phyloP scores from a whole-genome alignment of 208 protist genomes.

The Leishmania arabica region DNA sequence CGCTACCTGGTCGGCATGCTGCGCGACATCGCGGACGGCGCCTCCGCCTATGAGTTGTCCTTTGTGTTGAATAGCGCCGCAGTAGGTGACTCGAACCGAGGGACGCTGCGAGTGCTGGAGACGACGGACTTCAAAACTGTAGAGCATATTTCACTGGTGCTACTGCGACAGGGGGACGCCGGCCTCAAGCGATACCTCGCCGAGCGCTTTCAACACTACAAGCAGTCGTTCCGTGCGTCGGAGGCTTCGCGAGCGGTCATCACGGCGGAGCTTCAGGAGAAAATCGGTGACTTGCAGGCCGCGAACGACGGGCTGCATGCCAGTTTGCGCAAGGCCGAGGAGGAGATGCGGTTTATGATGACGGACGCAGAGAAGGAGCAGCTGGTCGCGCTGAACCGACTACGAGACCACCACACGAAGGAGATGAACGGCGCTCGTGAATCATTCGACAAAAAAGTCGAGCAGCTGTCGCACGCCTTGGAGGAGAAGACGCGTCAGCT shows the following conservation, averaged over 20 bases:
- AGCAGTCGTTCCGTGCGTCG: constrained; percentile 36
- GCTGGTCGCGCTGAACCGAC: constrained; percentile 25
- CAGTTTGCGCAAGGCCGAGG: constrained; percentile 2
- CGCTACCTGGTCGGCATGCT: constrained; percentile 76
- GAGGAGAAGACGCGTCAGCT: constrained; percentile 30
- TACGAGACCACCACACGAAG: constrained; percentile 30
- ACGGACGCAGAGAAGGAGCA: constrained; percentile 31
- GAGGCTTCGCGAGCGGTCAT: constrained; percentile 24
- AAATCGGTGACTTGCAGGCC: constrained; percentile 25
- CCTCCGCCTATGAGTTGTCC: constrained; percentile 54
- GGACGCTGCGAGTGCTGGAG: constrained; percentile 76
- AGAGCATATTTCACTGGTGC: constrained; percentile 79
- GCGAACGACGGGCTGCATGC: constrained; percentile 9
- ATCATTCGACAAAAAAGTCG: constrained; percentile 33
- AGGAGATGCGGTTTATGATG: constrained; percentile 24
- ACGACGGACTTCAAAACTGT: constrained; percentile 74
- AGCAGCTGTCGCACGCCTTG: constrained; percentile 15
- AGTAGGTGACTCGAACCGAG: constrained; percentile 23
- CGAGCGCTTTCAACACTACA: constrained; percentile 79
- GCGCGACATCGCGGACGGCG: constrained; percentile 38
- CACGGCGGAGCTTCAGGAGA: constrained; percentile 38
- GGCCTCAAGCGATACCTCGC: constrained; percentile 87
- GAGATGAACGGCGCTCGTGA: constrained; percentile 26
- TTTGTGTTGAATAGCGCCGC: constrained; percentile 31
- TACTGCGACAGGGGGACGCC: constrained; percentile 80